Percentiles rank a stretch among this genome's conserved stretches.
Evolutionary conservation across 2,329 filamentous ascomycete species (phyloP).

Genomic region (Aureobasidium sp.): DNA sequence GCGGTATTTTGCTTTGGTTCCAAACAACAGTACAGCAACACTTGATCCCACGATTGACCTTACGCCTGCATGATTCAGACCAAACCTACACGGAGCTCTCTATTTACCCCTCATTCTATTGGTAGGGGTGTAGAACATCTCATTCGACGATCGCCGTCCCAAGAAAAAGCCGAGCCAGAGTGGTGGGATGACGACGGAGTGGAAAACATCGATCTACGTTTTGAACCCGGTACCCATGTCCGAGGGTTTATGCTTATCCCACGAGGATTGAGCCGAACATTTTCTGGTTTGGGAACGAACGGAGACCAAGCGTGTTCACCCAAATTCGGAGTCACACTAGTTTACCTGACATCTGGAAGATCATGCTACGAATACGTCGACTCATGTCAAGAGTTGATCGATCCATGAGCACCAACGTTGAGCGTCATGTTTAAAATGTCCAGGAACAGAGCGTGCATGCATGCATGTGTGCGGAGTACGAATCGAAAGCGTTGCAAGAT

Average conservation of each 20-base stretch:
- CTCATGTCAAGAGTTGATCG: background rate
- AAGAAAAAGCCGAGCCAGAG: background rate
- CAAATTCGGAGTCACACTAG: background rate
- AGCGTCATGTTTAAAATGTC: background rate
- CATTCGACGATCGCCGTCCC: background rate
- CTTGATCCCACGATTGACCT: background rate
- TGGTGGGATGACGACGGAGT: background rate
- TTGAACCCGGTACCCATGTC: background rate
- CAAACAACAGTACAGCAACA: background rate
- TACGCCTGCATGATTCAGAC: background rate
- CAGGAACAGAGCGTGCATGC: background rate
- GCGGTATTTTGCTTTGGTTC: background rate
- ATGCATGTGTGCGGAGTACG: background rate
- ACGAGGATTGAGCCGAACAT: background rate
- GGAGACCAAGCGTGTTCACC: background rate
- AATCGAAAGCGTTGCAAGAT: background rate
- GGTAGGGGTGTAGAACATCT: background rate
- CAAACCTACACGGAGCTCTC: background rate
- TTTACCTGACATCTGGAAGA: background rate
- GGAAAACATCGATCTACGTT: slow-evolving; percentile 2
- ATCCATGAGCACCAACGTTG: background rate
- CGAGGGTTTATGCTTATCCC: background rate
- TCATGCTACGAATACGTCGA: background rate
- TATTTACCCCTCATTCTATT: background rate
- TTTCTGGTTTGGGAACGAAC: background rate